Evolutionary conservation across 805 yeast species (phyloP), one percentile per base, ranked within the genome.

Genomic region (Pichia occidentalis): DNA sequence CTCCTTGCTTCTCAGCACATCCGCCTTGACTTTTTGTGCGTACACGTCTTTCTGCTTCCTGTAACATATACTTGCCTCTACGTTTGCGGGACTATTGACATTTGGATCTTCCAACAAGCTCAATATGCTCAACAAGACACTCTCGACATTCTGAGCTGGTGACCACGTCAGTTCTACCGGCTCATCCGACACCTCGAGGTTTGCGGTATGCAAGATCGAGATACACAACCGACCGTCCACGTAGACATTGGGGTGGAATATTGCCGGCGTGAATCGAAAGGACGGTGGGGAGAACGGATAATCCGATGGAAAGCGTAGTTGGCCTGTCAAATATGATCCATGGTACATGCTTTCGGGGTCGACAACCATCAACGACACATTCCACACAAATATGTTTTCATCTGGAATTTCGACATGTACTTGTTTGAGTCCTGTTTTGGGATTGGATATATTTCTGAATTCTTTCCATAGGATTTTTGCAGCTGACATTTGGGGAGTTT

Each of bases 121-220:
- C 23, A 92, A 82, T 47, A 90, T 88, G 21, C 95, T 84, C 34
- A 92, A 79, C 53, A 90, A 72, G n/a, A 90, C 97, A 24, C 84
- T 70, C 63, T 90, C 97, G 5, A 86, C 97, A 12, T 88, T 80
- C 66, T 90, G 97, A 2, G 85, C 94, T 2, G 90, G 95, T 9
- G 86, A 78, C 97, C 97, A 88, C 5, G 95, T 87, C 62, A 88
- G 95, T 39, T 82, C 80, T 52, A 85, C 95, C 1, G 90, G 90
- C 58, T 88, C 96, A 52, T 88, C 97, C 27, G 90, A 80, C 21
- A 84, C 87, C 54, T 88, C 97, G 28, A 47, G 44, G 18, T 95
- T 96, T 8, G 88, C 82, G 46, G 83, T 85, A 60, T 90, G 97
- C 43, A 90, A 68, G 46, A 90, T 90, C 33, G 96, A 86, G 43